Percentiles rank a stretch among this genome's conserved stretches.
Evolutionary conservation across 495 filamentous ascomycete genomes (phyloP).

Genomic region (Podospora tetraspora): DNA sequence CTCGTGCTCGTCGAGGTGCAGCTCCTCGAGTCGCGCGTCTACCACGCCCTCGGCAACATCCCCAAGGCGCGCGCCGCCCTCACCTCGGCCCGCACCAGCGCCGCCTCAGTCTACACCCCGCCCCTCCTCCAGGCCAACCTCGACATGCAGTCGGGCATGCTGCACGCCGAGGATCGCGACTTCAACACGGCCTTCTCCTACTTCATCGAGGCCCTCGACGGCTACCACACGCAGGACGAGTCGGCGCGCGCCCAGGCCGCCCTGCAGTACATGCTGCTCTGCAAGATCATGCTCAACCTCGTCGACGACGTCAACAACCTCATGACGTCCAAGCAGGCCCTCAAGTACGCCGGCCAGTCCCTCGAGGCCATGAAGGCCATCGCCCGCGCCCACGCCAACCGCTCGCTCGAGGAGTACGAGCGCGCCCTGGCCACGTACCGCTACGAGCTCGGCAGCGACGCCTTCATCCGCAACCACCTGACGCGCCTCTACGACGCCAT

Average conservation of each 20-base stretch:
- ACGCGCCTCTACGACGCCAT: conserved; percentile 94
- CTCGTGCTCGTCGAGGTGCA: conserved; percentile 98
- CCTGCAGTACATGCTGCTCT: conserved; percentile 98
- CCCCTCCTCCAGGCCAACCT: conserved; percentile 91
- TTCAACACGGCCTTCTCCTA: conserved; percentile 98
- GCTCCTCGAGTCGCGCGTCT: conserved; percentile 91
- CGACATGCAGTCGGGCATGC: conserved; percentile 98
- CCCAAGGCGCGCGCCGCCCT: conserved; percentile 93
- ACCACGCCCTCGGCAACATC: conserved; percentile 95
- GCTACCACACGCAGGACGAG: conserved; percentile 90
- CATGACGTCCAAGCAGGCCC: conserved; percentile 88
- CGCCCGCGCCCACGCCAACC: conserved; percentile 88
- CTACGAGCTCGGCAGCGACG: conserved; percentile 84
- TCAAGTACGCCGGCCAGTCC: conserved; percentile 89
- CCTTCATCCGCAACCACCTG: conserved; percentile 92
- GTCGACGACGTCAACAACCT: conserved; percentile 91
- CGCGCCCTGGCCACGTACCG: conserved; percentile 81
- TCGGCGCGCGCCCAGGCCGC: conserved; percentile 78
- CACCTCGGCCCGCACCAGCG: conserved; percentile 87
- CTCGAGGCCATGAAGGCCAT: conserved; percentile 99
- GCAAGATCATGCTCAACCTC: conserved; percentile 98
- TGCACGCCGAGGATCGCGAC: conserved; percentile 97
- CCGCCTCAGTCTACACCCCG: conserved; percentile 94
- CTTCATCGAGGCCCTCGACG: conserved; percentile 97
- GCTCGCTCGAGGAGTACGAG: conserved; percentile 94